Evolutionary conservation across 2,329 filamentous ascomycete genomes (phyloP), one percentile per base, ranked within the genome.

Genomic region (Botrytis byssoidea): DNA sequence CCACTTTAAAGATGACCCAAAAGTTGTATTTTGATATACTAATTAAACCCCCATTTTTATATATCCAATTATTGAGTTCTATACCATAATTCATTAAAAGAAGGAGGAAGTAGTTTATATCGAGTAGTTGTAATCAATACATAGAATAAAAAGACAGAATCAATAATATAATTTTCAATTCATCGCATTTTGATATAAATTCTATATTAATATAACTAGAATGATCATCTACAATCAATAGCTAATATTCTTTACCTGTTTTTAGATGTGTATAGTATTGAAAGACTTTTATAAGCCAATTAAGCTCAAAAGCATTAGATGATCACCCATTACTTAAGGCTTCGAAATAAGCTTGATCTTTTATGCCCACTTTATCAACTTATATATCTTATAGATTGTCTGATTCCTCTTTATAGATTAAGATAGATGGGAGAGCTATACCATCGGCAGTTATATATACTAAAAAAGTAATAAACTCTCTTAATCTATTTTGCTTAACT

Each of bases 371-470:
- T 7, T 48, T 9, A 48, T 48, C 4, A 48, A 22, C 3, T 2
- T 1, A 48, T 48, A 10, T 10, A 48, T 48, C 8, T 22, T 48
- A 3, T 3, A 46, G 7, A 22, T 46, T 3, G 0, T 1, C 7
- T 9, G 7, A 46, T 9, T 46, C 3, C 2, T 1, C 7, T 46
- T 46, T 46, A 46, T 46, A 46, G 1, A 46, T 1, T 22, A 46
- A 9, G 3, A 0, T 46, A 22, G 0, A 8, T 46, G 1, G 4
- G 0, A 22, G 0, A 46, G 0, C 8, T 22, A 3, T 46, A 22
- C 3, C 2, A 4, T 46, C 0, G 7, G 1, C 4, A 46, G 0
- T 0, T 1, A 46, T 46, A 46, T 9, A 46, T 46, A 22, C 3
- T 46, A 46, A 22, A 9, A 46, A 20, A 3, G 0, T 46, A 9